These are phyloP conservation scores for Quercus gilva DNA, from an alignment of 306 rosid species.

Conservation along the genomic window DNA sequence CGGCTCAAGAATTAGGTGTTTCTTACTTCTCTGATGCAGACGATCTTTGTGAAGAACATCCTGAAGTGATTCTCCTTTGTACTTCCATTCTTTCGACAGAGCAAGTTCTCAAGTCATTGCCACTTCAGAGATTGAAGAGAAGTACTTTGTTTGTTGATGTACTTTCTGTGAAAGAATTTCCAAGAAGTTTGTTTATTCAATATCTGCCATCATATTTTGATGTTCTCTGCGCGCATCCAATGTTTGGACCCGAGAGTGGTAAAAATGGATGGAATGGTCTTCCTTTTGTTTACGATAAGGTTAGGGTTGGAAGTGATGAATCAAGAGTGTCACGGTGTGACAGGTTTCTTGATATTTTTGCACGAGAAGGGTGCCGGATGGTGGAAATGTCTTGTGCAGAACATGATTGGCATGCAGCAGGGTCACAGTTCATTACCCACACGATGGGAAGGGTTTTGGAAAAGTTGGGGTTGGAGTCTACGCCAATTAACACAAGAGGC, in stretches of 20 bases:
- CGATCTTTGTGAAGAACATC: constrained; percentile 90
- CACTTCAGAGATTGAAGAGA: constrained; percentile 74
- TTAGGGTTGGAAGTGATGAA: constrained; percentile 54
- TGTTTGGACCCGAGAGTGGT: constrained; percentile 98
- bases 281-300: constrained; percentile 72
- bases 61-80: constrained; percentile 82
- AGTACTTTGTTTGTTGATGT: constrained; percentile 90
- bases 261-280: constrained; percentile 77
- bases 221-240: constrained; percentile 87
- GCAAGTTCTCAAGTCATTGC: constrained; percentile 70
- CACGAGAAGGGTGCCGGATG: constrained; percentile 80
- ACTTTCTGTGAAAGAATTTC: constrained; percentile 88
- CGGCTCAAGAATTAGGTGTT: constrained; percentile 59
- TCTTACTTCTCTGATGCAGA: constrained; percentile 58
- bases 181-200: constrained; percentile 70
- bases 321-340: constrained; percentile 61
- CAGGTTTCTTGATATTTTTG: constrained; percentile 70
- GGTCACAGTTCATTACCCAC: constrained; percentile 87
- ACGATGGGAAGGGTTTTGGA: constrained; percentile 83
- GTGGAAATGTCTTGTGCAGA: constrained; percentile 93
- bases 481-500: constrained; percentile 81
- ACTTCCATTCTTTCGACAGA: constrained; percentile 85
- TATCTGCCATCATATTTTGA: constrained; percentile 62
- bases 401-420: constrained; percentile 87
- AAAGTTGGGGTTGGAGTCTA: constrained; percentile 54